phyloP scores from a whole-genome alignment of 2,329 filamentous ascomycete species.

The Huntiella omanensis region DNA sequence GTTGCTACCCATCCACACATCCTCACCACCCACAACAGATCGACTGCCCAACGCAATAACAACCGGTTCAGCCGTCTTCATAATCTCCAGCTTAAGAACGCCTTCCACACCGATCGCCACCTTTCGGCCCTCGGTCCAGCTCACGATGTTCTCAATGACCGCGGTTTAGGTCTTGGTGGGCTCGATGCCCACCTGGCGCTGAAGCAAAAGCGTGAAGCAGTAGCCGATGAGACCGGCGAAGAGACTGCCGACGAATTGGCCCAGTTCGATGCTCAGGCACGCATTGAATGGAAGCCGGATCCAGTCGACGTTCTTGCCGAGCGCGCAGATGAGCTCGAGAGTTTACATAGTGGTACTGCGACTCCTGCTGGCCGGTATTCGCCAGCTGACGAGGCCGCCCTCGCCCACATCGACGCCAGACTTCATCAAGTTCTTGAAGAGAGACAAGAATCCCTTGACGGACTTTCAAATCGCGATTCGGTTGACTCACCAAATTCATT shows the following conservation, averaged over 20 bases:
- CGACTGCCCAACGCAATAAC: conserved; percentile 39
- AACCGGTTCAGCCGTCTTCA: conserved; percentile 34
- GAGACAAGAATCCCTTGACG: conserved; percentile 26
- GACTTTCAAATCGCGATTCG: conserved; percentile 22
- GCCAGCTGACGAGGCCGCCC: conserved; percentile 33
- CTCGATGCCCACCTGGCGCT: conserved; percentile 84
- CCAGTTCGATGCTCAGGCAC: conserved; percentile 74
- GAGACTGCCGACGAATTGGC: conserved; percentile 67
- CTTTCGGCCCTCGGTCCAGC: conserved; percentile 29
- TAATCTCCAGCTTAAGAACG: conserved; percentile 48
- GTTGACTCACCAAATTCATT: conserved; percentile 13
- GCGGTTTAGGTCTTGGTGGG: conserved; percentile 32
- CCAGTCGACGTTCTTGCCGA: conserved; percentile 23
- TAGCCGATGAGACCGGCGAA: conserved; percentile 17
- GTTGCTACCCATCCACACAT: conserved; percentile 70
- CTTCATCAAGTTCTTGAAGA: conserved; percentile 60
- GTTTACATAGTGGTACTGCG: conserved; percentile 14
- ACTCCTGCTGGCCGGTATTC: conserved; percentile 16
- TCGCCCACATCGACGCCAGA: conserved; percentile 72
- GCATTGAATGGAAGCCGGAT: conserved; percentile 70
- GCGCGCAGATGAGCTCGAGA: conserved; percentile 6
- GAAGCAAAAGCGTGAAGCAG: conserved; percentile 57
- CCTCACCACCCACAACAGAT: conserved; percentile 54
- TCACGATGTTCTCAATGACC: conserved; percentile 35
- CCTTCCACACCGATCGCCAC: conserved; percentile 44